These are phyloP conservation scores for Xylaria sp. DNA, from an alignment of 2,329 filamentous ascomycete genomes.

Conservation along the genomic window DNA sequence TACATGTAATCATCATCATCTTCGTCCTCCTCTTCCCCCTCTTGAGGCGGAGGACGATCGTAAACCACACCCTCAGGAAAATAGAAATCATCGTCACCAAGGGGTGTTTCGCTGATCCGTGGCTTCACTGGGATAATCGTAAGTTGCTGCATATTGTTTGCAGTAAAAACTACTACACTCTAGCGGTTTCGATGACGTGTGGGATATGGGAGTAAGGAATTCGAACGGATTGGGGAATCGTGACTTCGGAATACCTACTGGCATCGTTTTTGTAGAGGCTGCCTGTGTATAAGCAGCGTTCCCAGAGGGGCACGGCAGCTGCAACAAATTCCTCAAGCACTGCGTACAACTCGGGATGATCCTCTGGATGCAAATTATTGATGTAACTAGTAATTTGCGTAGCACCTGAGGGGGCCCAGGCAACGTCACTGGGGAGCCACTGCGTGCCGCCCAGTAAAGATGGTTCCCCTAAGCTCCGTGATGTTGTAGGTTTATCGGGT, in stretches of 20 bases:
- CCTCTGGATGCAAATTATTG: slow-evolving; percentile 57
- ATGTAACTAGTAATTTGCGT: slow-evolving; percentile 56
- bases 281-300: slow-evolving; percentile 37
- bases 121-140: neutral
- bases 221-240: neutral
- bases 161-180: neutral
- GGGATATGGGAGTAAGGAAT: neutral
- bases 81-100: slow-evolving; percentile 17
- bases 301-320: slow-evolving; percentile 52
- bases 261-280: neutral
- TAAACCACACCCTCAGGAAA: slow-evolving; percentile 31
- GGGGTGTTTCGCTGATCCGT: slow-evolving; percentile 21
- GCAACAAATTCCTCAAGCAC: slow-evolving; percentile 50
- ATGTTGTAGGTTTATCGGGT: neutral
- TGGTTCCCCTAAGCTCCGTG: neutral
- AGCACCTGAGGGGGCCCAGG: slow-evolving; percentile 44
- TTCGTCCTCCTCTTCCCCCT: slow-evolving; percentile 21
- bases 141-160: neutral
- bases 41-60: slow-evolving; percentile 17
- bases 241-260: neutral
- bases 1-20: slow-evolving; percentile 20
- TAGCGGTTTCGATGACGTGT: neutral
- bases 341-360: slow-evolving; percentile 47
- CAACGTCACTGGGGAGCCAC: slow-evolving; percentile 58
- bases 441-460: slow-evolving; percentile 44